Percentiles rank a stretch among this genome's conserved stretches.
Conservation (phyloP, 805 yeast species). For the Groenewaldozyma tartarivorans region DNA sequence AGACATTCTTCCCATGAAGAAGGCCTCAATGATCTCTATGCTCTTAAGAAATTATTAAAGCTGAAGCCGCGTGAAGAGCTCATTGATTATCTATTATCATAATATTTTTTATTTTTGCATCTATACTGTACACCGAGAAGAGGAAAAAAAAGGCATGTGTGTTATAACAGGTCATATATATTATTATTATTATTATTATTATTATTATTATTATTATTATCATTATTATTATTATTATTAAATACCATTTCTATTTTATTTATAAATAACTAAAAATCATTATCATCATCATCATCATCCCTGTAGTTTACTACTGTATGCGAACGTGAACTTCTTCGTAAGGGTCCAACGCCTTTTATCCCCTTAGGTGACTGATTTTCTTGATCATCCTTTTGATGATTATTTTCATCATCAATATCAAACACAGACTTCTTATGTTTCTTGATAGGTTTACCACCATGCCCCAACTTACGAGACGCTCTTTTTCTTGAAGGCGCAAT, state of each 20-base stretch:
- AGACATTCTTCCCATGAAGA: neutral
- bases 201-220: neutral
- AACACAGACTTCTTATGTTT: no score
- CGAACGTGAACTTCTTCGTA: neutral
- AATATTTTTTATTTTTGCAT: constrained; percentile 1
- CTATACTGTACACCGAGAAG: no score
- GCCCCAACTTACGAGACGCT: no score
- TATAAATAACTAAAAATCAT: neutral
- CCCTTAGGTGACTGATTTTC: no score
- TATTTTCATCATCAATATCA: neutral
- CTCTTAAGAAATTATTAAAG: constrained; percentile 53
- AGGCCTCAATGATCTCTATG: constrained; percentile 35
- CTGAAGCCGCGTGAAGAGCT: constrained; percentile 62
- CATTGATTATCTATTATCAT: constrained; percentile 40
- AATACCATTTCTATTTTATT: neutral
- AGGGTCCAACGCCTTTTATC: no score
- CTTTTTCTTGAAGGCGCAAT: neutral
- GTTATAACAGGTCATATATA: no score
- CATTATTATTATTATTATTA: no score
- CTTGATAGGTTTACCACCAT: no score
- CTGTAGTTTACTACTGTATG: neutral
- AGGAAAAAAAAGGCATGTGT: no score
- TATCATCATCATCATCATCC: neutral
- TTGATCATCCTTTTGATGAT: neutral
- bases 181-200: neutral